Evolutionary conservation across 768 basidiomycete species (phyloP), one percentile per base, ranked within the genome.

Genomic region (Lentinus brumalis): DNA sequence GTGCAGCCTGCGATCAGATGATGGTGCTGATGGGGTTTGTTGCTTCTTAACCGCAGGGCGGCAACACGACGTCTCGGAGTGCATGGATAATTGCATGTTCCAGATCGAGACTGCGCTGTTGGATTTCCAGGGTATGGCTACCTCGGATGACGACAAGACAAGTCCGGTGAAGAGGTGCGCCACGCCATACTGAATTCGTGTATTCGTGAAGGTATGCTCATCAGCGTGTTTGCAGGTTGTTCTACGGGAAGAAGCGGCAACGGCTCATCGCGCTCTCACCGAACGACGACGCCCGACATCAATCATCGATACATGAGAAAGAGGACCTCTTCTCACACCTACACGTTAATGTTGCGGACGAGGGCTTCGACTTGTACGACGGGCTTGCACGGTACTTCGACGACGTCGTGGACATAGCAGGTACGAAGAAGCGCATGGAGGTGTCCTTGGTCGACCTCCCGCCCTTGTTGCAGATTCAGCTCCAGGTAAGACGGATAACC

Each of bases 1-100:
- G 38, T 29, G 44, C 59, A 15, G 11, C 51, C n/a, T 40, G 54
- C 69, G 42, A 68, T 21, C 50, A 38, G 38, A 38, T 51, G 50
- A 70, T 44, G 31, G 50, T 61, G 59, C 11, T 35, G 35, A 35
- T 35, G 6, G 35, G 35, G 35, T 35, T 8, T 55, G 15, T 29
- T 11, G 8, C 18, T n/a, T 10, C 2, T 8, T 39, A 1, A 26
- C 21, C 21, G 41, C 59, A 94, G 95, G 96, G 5, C 89, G 91
- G 67, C 97, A 99, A 69, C 96, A 99, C 69, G 97, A 99, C 72
- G 96, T 98, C 12, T 89, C 96, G 0, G 97, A 99, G 75, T 98
- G 96, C 75, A 94, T 98, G 90, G 96, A 98, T 75, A 98, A 98
- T 69, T 96, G 96, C 78, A 91, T 99, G 82, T 97, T 97, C 77